Evolutionary conservation across 345 rosid species (phyloP), one percentile per base, ranked within the genome.

Genomic region (Ailanthus altissimus): DNA sequence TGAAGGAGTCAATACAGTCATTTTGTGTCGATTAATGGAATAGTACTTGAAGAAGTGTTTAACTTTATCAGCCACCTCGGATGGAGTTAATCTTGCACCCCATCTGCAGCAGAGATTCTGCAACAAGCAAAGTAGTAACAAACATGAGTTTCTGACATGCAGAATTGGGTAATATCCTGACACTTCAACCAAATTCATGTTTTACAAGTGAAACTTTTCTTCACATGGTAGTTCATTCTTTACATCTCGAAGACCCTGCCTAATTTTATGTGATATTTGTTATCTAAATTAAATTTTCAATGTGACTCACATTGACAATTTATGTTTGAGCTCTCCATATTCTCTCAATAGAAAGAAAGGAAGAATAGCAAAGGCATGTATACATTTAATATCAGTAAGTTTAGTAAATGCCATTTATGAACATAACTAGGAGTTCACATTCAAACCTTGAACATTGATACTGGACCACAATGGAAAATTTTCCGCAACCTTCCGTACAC

Each of bases 71-170:
- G 94, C 94, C 71, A 94, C 92, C 85, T 92, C 98, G 36, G 81
- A 76, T 57, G 99, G 98, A 75, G 90, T 84, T 77, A 88, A 85
- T 65, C 73, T 92, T 15, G 90, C 83, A 77, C 97, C 95, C 98
- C 99, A 97, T 85, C 80, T 85, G 84, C 88, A 93, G 84, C 99
- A 97, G 58, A 97, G 94, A 77, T 94, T 94, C 98, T 97, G 89
- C 81, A 84, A 77, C 63, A 59, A 51, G 2, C 20, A 78, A 58
- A 28, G 64, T 14, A 32, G 21, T n/a, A 23, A 12, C 6, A 40
- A 26, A 67, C 7, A 68, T 36, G 36, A 82, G 80, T 75, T 67
- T 74, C 70, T 10, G 18, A 51, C 76, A 50, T 28, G 56, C 67
- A 43, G 47, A 68, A 42, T n/a, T 43, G 43, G 16, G 61, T 54